A percentile compares a stretch with the other conserved stretches of the same genome.
Conservation (phyloP, 208 protist species). For the Histomonas meleagridis region DNA sequence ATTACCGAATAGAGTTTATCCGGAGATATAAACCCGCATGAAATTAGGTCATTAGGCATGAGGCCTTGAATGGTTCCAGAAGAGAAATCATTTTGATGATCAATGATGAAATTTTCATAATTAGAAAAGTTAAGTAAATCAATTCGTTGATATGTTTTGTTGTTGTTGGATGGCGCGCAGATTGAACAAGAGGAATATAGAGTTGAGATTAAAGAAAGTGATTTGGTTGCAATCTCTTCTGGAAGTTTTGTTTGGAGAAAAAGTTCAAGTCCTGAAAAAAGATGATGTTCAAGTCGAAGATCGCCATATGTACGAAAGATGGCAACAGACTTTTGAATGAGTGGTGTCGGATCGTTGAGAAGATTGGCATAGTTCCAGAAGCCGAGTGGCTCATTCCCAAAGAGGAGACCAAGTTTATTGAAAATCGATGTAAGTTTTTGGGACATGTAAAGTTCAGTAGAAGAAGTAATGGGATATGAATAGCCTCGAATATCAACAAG, state of each 20-base stretch:
- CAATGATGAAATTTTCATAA: too few species aligned
- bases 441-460: background rate
- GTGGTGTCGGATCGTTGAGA: background rate
- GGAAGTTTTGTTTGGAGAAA: too few species aligned
- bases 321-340: background rate
- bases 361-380: background rate
- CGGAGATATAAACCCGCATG: background rate
- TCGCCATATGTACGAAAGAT: background rate
- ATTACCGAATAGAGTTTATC: background rate
- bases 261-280: background rate
- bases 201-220: too few species aligned
- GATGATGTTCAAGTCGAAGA: background rate
- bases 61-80: too few species aligned
- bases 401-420: background rate
- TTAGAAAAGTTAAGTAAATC: too few species aligned
- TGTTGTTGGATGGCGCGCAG: too few species aligned
- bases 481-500: background rate
- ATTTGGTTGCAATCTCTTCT: too few species aligned
- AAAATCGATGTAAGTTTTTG: background rate
- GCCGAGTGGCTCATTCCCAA: background rate
- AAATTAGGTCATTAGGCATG: background rate
- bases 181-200: too few species aligned
- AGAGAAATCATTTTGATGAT: too few species aligned
- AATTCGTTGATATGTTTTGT: too few species aligned
- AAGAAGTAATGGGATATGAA: background rate